Evolutionary conservation across 805 yeast genomes (phyloP), one percentile per base, ranked within the genome.

Genomic region (Saccharomyces mikatae): DNA sequence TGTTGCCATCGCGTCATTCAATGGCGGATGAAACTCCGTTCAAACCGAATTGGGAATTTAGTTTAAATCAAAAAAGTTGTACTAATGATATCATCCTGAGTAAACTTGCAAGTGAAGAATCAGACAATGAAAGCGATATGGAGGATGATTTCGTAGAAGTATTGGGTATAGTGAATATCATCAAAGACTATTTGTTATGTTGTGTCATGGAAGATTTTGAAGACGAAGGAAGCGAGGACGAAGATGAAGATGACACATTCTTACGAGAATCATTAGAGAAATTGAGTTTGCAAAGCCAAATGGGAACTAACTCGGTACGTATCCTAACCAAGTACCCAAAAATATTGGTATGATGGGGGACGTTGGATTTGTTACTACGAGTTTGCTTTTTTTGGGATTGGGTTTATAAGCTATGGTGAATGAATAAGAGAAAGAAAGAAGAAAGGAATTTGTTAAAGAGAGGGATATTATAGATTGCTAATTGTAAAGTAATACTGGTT

Each of bases 161-260:
- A 13, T 57, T 60, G n/a, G 56, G 55, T 6, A 55, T 53, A 21
- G 68, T 66, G 17, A 59, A 63, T 36, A 48, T 63, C 26, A 59
- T 68, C 21, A 64, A 56, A 41, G 71, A 68, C 56, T 69, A 66
- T 52, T 51, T 66, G 48, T 50, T 67, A 17, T 68, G 71, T 49
- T 55, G 62, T 13, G 51, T 67, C 49, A 52, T 66, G 46, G 72
- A 68, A 53, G 66, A 67, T 21, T 32, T n/a, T 6, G 65, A 63
- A 22, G 61, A 49, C 31, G 60, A 56, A 21, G 54, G 56, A 11
- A 56, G 52, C 9, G 54, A 48, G 2, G 56, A 41, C 21, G 24
- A 36, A 32, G 51, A 46, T 41, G 26, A 27, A 27, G 41, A 36
- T 26, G 21, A 32, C 24, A 14, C 32, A 9, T 17, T 36, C 4